Evolutionary conservation across 345 rosid genomes (phyloP), one percentile per base, ranked within the genome.

Genomic region (Ceriops tagal): DNA sequence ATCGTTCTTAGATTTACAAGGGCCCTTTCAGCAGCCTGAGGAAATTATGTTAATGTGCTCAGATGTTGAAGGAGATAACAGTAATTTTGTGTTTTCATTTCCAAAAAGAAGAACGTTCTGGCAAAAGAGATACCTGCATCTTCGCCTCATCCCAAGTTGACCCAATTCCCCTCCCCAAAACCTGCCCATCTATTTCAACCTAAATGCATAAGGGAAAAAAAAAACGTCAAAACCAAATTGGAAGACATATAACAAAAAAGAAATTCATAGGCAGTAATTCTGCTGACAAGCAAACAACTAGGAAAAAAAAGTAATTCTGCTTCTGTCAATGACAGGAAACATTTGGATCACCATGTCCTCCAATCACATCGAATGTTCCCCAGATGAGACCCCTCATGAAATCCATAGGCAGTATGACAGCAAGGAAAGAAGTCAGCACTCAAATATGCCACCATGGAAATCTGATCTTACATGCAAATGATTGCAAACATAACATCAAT

Each of bases 101-200:
- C 46, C 35, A 27, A 19, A 61, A 35, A 47, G 55, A 49, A 76
- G 58, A 49, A 76, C 71, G 67, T 51, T 31, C 61, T 22, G 8
- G 37, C 16, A 20, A 22, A 43, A 58, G 22, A 10, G 6, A 68
- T 86, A 90, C 97, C 92, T 84, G 95, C 88, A 79, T 82, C 84
- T 82, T 88, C 72, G 99, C 99, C 76, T 96, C 96, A 64, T 92
- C 98, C 97, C 96, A 92, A 16, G 98, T 87, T 18, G 76, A 84
- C 65, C 99, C 99, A 56, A 78, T 74, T 51, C 98, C 99, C 82
- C 85, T 84, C 32, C 97, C 97, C 75, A 92, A 64, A 67, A 90
- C 86, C 79, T 84, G 92, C 46, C 98, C 98, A 78, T 89, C 92
- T n/a, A 96, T 77, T 86, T 90, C 95, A 76, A 96, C 97, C 98